A percentile compares a stretch with the other conserved stretches of the same genome.
Conservation (phyloP, 495 filamentous ascomycete genomes). For the Ascobolus immersus region DNA sequence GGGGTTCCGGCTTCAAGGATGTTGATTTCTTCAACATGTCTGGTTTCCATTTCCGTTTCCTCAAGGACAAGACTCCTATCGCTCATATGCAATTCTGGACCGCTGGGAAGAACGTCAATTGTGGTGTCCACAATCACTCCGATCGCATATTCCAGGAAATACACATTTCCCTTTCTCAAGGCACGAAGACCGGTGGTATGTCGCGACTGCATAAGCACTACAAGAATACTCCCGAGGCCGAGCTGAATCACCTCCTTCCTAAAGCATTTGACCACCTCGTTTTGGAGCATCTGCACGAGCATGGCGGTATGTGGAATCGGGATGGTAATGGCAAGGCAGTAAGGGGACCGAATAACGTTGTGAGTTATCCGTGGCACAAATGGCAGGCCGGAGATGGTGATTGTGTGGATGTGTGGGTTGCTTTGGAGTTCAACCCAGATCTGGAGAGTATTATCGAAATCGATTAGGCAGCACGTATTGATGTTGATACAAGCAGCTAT, state of each 20-base stretch:
- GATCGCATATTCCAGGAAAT: conserved; percentile 6
- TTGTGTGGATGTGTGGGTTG: conserved; percentile 7
- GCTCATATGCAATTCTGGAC: conserved; percentile 11
- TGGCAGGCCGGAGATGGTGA: conserved; percentile 7
- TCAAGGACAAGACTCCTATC: conserved; percentile 5
- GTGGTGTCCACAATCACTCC: conserved; percentile 9
- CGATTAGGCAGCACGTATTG: too few relatives aligned
- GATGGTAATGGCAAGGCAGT: conserved; percentile 1
- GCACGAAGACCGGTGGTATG: conserved; percentile 8
- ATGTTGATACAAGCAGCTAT: too few relatives aligned
- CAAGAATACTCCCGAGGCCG: not conserved
- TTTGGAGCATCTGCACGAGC: conserved; percentile 2
- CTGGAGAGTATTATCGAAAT: too few relatives aligned
- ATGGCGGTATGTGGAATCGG: conserved; percentile 6
- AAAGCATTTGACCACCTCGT: conserved; percentile 2
- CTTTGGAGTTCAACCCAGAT: conserved; percentile 6
- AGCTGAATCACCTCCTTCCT: not conserved
- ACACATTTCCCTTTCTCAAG: conserved; percentile 5
- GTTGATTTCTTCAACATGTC: conserved; percentile 9
- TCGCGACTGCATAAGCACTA: too few relatives aligned
- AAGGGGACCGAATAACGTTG: not conserved
- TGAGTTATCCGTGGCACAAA: conserved; percentile 9
- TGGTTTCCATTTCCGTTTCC: conserved; percentile 8
- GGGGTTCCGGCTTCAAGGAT: not conserved
- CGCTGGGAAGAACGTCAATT: conserved; percentile 6